Conservation (phyloP, 2,329 filamentous ascomycete species). For the Sarocladium brachiariae region DNA sequence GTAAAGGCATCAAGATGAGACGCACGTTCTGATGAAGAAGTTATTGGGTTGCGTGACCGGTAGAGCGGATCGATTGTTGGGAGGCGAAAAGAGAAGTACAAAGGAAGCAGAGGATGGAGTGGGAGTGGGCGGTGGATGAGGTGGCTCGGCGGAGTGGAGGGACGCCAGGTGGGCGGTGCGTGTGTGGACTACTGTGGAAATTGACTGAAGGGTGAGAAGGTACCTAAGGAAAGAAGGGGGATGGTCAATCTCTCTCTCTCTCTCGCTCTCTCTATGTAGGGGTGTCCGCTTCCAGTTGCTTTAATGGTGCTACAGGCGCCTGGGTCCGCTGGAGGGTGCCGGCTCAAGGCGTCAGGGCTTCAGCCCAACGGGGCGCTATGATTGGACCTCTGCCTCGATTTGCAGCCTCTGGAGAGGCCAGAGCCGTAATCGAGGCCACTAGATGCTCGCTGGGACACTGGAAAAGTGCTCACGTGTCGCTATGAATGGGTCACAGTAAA, state of each 20-base stretch:
- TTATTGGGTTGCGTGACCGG: neutral
- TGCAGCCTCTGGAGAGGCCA: neutral
- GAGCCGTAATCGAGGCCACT: neutral
- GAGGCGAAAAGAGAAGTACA: constrained; percentile 9
- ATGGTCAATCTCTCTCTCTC: neutral
- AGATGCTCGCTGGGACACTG: neutral
- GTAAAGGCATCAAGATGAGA: neutral
- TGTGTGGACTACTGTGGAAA: constrained; percentile 9
- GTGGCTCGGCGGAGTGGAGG: constrained; percentile 4
- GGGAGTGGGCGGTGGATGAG: constrained; percentile 7
- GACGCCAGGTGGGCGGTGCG: constrained; percentile 7
- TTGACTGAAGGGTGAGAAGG: constrained; percentile 10
- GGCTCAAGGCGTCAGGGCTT: neutral
- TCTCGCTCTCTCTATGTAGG: too few relatives aligned
- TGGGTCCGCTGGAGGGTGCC: neutral
- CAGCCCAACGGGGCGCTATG: neutral
- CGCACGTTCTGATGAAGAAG: constrained; percentile 2
- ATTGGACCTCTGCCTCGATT: neutral
- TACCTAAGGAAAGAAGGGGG: neutral
- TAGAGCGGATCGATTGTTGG: constrained; percentile 7
- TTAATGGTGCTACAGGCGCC: neutral
- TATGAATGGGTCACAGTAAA: neutral
- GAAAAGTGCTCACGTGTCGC: constrained; percentile 6
- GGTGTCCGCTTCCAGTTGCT: too few relatives aligned
- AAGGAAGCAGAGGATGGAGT: constrained; percentile 9